A percentile compares a stretch with the other conserved stretches of the same genome.
Evolutionary conservation across 1,284 basidiomycete genomes (phyloP).

Genomic region (Cryptococcus jaspeensis): DNA sequence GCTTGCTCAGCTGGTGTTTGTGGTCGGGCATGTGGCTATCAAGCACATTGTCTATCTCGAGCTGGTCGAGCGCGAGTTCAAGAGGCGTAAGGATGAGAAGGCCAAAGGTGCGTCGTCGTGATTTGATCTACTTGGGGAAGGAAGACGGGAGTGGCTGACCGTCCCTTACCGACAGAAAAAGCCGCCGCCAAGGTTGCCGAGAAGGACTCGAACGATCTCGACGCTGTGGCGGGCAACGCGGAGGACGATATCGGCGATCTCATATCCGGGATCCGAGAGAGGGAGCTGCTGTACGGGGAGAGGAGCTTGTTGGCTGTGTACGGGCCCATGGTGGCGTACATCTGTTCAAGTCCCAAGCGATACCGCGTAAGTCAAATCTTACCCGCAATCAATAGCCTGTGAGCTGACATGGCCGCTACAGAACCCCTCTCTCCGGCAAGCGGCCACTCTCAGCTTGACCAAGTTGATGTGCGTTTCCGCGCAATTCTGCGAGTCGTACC

Average conservation of each 20-base stretch:
- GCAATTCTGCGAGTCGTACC: slow-evolving; percentile 87
- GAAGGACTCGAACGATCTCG: slow-evolving; percentile 84
- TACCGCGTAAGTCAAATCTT: slow-evolving; percentile 64
- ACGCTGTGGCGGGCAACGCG: slow-evolving; percentile 95
- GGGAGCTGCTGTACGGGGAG: slow-evolving; percentile 80
- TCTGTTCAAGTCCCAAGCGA: slow-evolving; percentile 77
- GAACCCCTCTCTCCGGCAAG: slow-evolving; percentile 81
- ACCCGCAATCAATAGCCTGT: not conserved
- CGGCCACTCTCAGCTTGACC: slow-evolving; percentile 84
- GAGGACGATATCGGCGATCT: slow-evolving; percentile 97
- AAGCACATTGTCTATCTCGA: slow-evolving; percentile 98
- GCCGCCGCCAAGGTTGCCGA: slow-evolving; percentile 47
- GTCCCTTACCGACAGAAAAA: slow-evolving; percentile 48
- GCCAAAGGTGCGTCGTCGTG: slow-evolving; percentile 61
- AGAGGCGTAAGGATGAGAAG: slow-evolving; percentile 88
- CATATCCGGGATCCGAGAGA: slow-evolving; percentile 78
- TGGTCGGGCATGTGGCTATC: slow-evolving; percentile 93
- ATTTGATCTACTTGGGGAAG: not conserved
- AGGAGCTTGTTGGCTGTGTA: slow-evolving; percentile 81
- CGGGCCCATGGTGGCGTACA: slow-evolving; percentile 84
- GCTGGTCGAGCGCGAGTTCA: slow-evolving; percentile 94
- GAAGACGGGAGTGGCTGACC: not conserved
- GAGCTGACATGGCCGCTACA: slow-evolving; percentile 43
- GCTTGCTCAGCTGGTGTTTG: slow-evolving; percentile 86
- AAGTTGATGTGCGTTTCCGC: slow-evolving; percentile 97